Percentiles rank a stretch among this genome's conserved stretches.
Conservation (phyloP, 768 basidiomycete species). For the Suillus paluster region DNA sequence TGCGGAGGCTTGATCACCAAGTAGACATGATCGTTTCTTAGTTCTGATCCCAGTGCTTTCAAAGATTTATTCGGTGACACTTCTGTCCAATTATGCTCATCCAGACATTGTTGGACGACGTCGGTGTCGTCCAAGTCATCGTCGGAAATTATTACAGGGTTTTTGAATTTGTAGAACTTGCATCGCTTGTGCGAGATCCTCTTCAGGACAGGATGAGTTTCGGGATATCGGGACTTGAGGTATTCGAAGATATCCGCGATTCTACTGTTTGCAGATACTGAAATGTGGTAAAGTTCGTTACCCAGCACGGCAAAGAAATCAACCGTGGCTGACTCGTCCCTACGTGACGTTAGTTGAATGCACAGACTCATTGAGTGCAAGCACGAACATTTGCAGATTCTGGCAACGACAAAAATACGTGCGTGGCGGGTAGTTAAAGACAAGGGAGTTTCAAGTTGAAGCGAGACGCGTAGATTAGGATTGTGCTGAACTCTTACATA, state of each 20-base stretch:
- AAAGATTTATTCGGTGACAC: neutral
- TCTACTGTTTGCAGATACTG: neutral
- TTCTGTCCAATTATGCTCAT: neutral
- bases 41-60: neutral
- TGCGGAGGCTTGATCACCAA: neutral
- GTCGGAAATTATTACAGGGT: neutral
- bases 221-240: neutral
- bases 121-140: neutral
- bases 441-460: slow-evolving; percentile 6
- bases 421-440: neutral
- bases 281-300: neutral
- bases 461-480: too few relatives aligned
- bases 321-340: neutral
- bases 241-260: neutral
- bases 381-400: neutral
- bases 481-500: too few relatives aligned
- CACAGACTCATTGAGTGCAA: neutral
- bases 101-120: neutral
- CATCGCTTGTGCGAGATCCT: neutral
- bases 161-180: neutral
- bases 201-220: too few relatives aligned
- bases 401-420: neutral
- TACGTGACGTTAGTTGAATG: neutral
- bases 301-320: neutral
- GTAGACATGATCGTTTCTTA: neutral